Evolutionary conservation across 1,284 basidiomycete species (phyloP).

Genomic region (Ustilago curta): DNA sequence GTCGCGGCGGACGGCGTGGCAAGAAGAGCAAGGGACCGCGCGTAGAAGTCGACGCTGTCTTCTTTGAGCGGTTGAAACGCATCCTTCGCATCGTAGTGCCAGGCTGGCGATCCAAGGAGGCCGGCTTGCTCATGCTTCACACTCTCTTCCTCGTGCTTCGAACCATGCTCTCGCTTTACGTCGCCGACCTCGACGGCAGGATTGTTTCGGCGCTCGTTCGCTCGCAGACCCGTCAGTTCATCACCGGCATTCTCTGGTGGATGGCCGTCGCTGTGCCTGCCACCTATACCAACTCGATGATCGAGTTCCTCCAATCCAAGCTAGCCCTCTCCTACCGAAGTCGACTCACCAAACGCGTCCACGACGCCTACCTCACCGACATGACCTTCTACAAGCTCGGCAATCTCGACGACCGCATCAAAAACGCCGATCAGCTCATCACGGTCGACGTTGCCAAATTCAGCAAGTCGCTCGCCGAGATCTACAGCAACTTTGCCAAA

Average conservation of each 20-base stretch:
- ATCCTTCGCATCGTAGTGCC: slow-evolving; percentile 92
- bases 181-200: slow-evolving; percentile 90
- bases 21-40: slow-evolving; percentile 53
- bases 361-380: slow-evolving; percentile 85
- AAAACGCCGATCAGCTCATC: slow-evolving; percentile 97
- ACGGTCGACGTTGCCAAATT: slow-evolving; percentile 96
- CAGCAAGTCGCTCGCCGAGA: slow-evolving; percentile 88
- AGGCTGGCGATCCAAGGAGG: slow-evolving; percentile 84
- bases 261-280: slow-evolving; percentile 83
- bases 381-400: slow-evolving; percentile 89
- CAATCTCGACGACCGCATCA: slow-evolving; percentile 82
- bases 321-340: slow-evolving; percentile 92
- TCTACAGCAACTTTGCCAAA: slow-evolving; percentile 78
- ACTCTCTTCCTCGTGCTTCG: slow-evolving; percentile 87
- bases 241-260: slow-evolving; percentile 88
- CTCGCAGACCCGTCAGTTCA: slow-evolving; percentile 82
- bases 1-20: slow-evolving; percentile 44
- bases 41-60: slow-evolving; percentile 84
- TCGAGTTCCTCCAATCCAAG: slow-evolving; percentile 89
- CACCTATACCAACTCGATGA: slow-evolving; percentile 96
- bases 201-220: slow-evolving; percentile 94
- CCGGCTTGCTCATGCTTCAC: slow-evolving; percentile 85
- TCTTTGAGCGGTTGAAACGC: slow-evolving; percentile 82
- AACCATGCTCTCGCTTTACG: slow-evolving; percentile 92
- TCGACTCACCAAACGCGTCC: slow-evolving; percentile 83